A percentile compares a stretch with the other conserved stretches of the same genome.
Conservation (phyloP, 352 stramenopile genomes). For the Stephanocyclus meneghinianus region DNA sequence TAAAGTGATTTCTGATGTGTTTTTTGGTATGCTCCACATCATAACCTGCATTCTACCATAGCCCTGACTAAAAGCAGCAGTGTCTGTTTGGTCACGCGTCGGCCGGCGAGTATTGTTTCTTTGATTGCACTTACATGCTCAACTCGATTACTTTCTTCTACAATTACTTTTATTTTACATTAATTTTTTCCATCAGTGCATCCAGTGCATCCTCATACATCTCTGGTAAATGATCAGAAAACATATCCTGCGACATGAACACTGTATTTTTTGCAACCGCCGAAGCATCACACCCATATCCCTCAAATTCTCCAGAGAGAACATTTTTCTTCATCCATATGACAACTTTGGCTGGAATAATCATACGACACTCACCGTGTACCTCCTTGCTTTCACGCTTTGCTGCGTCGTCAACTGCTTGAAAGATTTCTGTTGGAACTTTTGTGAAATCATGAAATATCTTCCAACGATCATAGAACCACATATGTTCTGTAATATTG, state of each 20-base stretch:
- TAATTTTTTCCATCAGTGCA: slow-evolving; percentile 3
- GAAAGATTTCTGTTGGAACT: slow-evolving; percentile 30
- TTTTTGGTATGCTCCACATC: no score
- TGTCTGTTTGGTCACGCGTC: no score
- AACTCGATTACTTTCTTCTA: no score
- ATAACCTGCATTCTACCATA: no score
- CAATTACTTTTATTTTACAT: no score
- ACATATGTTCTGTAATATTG: slow-evolving; percentile 34
- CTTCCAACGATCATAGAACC: slow-evolving; percentile 24
- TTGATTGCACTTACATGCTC: no score
- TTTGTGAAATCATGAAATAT: slow-evolving; percentile 22
- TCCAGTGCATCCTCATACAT: slow-evolving; percentile 64
- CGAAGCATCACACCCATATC: slow-evolving; percentile 10
- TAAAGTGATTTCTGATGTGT: no score
- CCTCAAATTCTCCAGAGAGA: slow-evolving; percentile 1
- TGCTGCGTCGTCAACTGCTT: slow-evolving; percentile 14
- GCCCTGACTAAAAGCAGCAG: no score
- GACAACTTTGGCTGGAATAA: slow-evolving; percentile 37
- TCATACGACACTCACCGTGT: slow-evolving; percentile 40
- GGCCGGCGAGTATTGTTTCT: no score
- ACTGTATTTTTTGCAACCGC: slow-evolving; percentile 14
- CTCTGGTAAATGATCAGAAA: slow-evolving; percentile 57
- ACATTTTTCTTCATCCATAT: slow-evolving; percentile 39
- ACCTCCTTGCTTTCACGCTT: slow-evolving; percentile 1
- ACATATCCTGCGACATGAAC: slow-evolving; percentile 45